Evolutionary conservation across 164 flowering plant genomes (phyloP).

Genomic region (Paratinospora sagittata): DNA sequence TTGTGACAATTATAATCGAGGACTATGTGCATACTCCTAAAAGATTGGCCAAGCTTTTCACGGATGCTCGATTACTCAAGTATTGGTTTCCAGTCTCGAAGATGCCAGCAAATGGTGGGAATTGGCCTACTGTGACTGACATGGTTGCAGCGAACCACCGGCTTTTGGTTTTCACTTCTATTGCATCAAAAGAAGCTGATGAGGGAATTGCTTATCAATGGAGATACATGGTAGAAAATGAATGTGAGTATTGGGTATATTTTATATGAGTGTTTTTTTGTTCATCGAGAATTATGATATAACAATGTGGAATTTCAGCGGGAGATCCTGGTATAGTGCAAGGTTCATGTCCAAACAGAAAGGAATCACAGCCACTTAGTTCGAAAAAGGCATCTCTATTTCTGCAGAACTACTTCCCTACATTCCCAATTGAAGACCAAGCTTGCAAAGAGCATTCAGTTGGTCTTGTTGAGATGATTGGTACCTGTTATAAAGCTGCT

Average conservation of each 20-base stretch:
- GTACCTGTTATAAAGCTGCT: conserved; percentile 76
- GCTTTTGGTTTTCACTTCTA: conserved; percentile 86
- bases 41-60: conserved; percentile 72
- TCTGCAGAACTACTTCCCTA: conserved; percentile 82
- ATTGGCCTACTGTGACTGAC: conserved; percentile 89
- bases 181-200: conserved; percentile 75
- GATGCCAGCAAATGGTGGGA: conserved; percentile 85
- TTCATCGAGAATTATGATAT: conserved; percentile 22
- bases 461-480: conserved; percentile 65
- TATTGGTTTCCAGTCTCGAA: conserved; percentile 87
- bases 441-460: conserved; percentile 88
- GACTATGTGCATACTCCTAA: conserved; percentile 94
- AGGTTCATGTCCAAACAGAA: conserved; percentile 82
- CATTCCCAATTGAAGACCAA: conserved; percentile 60
- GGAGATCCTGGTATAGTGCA: conserved; percentile 82
- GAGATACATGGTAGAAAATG: conserved; percentile 93
- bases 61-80: conserved; percentile 70
- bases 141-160: conserved; percentile 76
- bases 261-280: neutral
- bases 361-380: conserved; percentile 68
- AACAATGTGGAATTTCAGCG: conserved; percentile 48
- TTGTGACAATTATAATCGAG: conserved; percentile 91
- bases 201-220: conserved; percentile 98
- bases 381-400: conserved; percentile 70
- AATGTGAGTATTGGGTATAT: conserved; percentile 41